Percentiles rank a stretch among this genome's conserved stretches.
Conservation (phyloP, 345 rosid genomes). For the Leavenworthia alabamica region DNA sequence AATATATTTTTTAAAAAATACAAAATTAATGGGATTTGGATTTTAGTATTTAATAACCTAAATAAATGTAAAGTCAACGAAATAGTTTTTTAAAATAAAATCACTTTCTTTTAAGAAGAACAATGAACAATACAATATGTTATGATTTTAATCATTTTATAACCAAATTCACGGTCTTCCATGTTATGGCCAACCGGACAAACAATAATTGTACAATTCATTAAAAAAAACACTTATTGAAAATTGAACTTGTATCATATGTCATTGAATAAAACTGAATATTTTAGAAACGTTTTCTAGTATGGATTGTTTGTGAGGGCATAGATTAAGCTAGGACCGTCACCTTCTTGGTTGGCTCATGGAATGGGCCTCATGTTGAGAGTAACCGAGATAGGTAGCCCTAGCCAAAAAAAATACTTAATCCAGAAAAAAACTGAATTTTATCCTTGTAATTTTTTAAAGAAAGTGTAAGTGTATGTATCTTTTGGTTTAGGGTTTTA, state of each 20-base stretch:
- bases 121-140: conserved; percentile 7
- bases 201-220: conserved; percentile 16
- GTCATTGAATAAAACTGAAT: background rate
- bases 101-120: background rate
- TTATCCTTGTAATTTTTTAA: no score
- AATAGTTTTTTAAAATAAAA: background rate
- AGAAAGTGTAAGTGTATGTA: no score
- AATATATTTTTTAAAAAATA: background rate
- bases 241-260: background rate
- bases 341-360: background rate
- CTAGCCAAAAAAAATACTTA: no score
- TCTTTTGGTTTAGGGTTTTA: no score
- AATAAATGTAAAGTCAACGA: conserved; percentile 22
- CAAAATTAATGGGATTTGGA: conserved; percentile 22
- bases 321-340: background rate
- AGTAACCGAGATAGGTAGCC: no score
- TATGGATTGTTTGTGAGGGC: background rate
- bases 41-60: background rate
- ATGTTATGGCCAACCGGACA: conserved; percentile 27
- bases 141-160: background rate
- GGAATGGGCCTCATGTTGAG: background rate
- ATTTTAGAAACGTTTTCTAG: background rate
- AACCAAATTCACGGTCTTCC: conserved; percentile 4
- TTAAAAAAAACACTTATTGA: conserved; percentile 1
- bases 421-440: no score